phyloP scores from a whole-genome alignment of 2,329 filamentous ascomycete genomes.

The Hypoxylon sp. region DNA sequence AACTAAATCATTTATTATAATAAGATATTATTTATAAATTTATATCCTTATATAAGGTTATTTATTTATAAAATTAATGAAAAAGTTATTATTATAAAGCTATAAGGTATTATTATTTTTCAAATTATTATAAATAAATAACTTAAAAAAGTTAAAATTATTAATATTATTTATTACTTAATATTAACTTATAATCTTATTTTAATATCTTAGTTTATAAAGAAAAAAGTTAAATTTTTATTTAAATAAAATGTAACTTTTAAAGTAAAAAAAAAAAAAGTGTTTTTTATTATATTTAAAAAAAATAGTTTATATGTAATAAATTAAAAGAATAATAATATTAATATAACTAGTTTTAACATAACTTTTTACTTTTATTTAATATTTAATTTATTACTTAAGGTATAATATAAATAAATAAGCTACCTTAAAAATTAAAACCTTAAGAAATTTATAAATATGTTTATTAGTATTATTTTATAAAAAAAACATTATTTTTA shows the following conservation, averaged over 20 bases:
- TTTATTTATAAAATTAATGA: slow-evolving; percentile 12
- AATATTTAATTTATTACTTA: slow-evolving; percentile 9
- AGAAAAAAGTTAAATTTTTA: slow-evolving; percentile 8
- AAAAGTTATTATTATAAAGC: slow-evolving; percentile 4
- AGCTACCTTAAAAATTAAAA: slow-evolving; percentile 11
- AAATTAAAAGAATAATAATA: slow-evolving; percentile 18
- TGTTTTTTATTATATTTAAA: slow-evolving; percentile 7
- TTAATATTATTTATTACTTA: slow-evolving; percentile 13
- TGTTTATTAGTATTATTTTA: slow-evolving; percentile 8
- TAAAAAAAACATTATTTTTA: slow-evolving; percentile 12
- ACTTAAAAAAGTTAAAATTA: slow-evolving; percentile 11
- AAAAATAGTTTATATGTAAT: slow-evolving; percentile 18
- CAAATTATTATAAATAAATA: slow-evolving; percentile 11
- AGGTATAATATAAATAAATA: slow-evolving; percentile 14
- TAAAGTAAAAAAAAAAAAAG: slow-evolving; percentile 6
- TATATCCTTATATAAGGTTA: background rate
- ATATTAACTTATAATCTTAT: too few species aligned
- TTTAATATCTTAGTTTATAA: slow-evolving; percentile 11
- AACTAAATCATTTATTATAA: slow-evolving; percentile 9
- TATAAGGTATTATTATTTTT: slow-evolving; percentile 7
- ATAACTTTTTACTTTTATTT: slow-evolving; percentile 13
- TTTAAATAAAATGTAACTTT: slow-evolving; percentile 11
- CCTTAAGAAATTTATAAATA: slow-evolving; percentile 6
- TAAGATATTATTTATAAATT: background rate
- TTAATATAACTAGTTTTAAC: slow-evolving; percentile 17